Conservation (phyloP, 768 basidiomycete species). For the Russula earlei region DNA sequence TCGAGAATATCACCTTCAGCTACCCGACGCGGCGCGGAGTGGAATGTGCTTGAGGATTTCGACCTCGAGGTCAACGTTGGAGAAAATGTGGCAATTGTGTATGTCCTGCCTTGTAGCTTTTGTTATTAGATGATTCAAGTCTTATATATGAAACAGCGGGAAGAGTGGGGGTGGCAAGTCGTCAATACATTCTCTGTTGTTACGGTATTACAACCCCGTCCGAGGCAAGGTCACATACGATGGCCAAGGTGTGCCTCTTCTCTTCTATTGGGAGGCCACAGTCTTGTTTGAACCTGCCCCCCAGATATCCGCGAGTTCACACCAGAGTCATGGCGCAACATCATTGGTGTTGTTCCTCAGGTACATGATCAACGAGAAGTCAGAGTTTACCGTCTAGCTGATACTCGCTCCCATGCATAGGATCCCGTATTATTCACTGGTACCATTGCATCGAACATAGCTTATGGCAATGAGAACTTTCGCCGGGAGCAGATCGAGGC, state of each 20-base stretch:
- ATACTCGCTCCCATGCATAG: slow-evolving; percentile 18
- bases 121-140: background rate
- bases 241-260: slow-evolving; percentile 53
- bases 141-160: slow-evolving; percentile 42
- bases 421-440: slow-evolving; percentile 88
- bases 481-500: slow-evolving; percentile 79
- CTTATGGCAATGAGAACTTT: slow-evolving; percentile 69
- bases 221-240: slow-evolving; percentile 76
- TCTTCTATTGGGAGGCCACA: background rate
- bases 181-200: slow-evolving; percentile 76
- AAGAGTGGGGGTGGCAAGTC: slow-evolving; percentile 93
- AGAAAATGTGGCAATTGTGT: slow-evolving; percentile 89
- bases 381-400: background rate
- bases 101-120: slow-evolving; percentile 28
- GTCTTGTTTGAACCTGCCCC: background rate
- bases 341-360: slow-evolving; percentile 93
- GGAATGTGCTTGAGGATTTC: slow-evolving; percentile 73
- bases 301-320: slow-evolving; percentile 83
- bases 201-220: slow-evolving; percentile 87
- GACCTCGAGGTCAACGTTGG: slow-evolving; percentile 74
- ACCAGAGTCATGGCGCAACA: slow-evolving; percentile 74
- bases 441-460: slow-evolving; percentile 91
- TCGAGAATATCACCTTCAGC: slow-evolving; percentile 78
- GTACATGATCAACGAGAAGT: slow-evolving; percentile 21
- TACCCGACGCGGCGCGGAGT: slow-evolving; percentile 83